Evolutionary conservation across 2,329 filamentous ascomycete genomes (phyloP).

Genomic region (Dothideomycetes sp.): DNA sequence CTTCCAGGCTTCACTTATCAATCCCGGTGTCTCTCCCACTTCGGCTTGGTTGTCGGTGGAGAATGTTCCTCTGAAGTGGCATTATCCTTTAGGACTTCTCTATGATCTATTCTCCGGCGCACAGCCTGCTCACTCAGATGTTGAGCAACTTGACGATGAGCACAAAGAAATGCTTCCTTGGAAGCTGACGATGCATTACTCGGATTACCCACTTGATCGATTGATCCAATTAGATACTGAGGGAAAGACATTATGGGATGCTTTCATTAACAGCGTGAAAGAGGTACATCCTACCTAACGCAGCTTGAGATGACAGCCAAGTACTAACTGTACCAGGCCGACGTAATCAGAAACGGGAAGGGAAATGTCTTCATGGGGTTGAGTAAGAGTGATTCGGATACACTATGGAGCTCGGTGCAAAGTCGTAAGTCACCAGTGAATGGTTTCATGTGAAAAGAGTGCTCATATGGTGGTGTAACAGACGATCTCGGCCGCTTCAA

Average conservation of each 20-base stretch:
- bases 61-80: slow-evolving; percentile 61
- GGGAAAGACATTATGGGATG: slow-evolving; percentile 51
- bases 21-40: slow-evolving; percentile 43
- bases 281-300: slow-evolving; percentile 33
- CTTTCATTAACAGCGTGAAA: slow-evolving; percentile 62
- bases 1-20: slow-evolving; percentile 50
- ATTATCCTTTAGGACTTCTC: slow-evolving; percentile 59
- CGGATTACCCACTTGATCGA: slow-evolving; percentile 48
- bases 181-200: slow-evolving; percentile 54
- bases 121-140: slow-evolving; percentile 28
- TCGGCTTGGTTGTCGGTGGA: slow-evolving; percentile 59
- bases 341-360: slow-evolving; percentile 79
- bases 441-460: too few relatives aligned
- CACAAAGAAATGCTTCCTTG: slow-evolving; percentile 42
- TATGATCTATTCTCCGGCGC: slow-evolving; percentile 59
- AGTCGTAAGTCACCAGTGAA: slow-evolving; percentile 59
- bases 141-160: slow-evolving; percentile 18
- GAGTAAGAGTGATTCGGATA: slow-evolving; percentile 72
- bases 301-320: slow-evolving; percentile 11
- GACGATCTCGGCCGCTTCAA: slow-evolving; percentile 66
- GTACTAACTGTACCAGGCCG: slow-evolving; percentile 44
- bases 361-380: slow-evolving; percentile 85
- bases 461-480: too few relatives aligned
- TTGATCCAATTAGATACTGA: slow-evolving; percentile 48
- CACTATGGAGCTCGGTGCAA: slow-evolving; percentile 72